phyloP scores from a whole-genome alignment of 1,284 basidiomycete genomes.

The Ganoderma multipileum region DNA sequence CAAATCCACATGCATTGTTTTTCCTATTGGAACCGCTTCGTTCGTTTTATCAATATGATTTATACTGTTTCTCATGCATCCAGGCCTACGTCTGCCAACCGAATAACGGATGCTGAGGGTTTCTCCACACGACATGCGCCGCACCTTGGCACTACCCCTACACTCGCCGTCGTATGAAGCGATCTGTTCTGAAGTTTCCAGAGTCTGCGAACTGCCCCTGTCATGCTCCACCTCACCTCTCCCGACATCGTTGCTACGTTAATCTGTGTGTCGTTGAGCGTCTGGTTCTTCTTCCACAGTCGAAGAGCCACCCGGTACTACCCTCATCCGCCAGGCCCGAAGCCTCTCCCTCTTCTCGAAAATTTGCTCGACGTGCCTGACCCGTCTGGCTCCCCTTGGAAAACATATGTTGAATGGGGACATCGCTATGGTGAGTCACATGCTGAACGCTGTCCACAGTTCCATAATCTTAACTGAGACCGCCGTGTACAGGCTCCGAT shows the following conservation, averaged over 20 bases:
- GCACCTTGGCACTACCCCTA: background rate
- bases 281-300: constrained; percentile 11
- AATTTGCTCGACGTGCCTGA: constrained; percentile 36
- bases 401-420: constrained; percentile 25
- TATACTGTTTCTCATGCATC: background rate
- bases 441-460: background rate
- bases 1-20: background rate
- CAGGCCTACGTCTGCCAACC: background rate
- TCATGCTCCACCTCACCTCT: constrained; percentile 12
- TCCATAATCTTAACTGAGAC: background rate
- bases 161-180: background rate
- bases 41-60: too few relatives aligned
- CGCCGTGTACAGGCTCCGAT: constrained; percentile 27
- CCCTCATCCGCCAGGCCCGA: constrained; percentile 35
- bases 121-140: background rate
- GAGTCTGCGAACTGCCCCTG: background rate
- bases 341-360: constrained; percentile 35
- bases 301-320: background rate
- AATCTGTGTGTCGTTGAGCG: constrained; percentile 7
- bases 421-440: constrained; percentile 21
- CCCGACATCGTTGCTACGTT: constrained; percentile 15
- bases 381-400: constrained; percentile 26
- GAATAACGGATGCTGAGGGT: background rate
- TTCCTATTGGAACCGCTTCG: background rate
- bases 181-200: background rate